These are phyloP conservation scores for Extremus antarcticus DNA, from an alignment of 495 filamentous ascomycete species.

Conservation along the genomic window DNA sequence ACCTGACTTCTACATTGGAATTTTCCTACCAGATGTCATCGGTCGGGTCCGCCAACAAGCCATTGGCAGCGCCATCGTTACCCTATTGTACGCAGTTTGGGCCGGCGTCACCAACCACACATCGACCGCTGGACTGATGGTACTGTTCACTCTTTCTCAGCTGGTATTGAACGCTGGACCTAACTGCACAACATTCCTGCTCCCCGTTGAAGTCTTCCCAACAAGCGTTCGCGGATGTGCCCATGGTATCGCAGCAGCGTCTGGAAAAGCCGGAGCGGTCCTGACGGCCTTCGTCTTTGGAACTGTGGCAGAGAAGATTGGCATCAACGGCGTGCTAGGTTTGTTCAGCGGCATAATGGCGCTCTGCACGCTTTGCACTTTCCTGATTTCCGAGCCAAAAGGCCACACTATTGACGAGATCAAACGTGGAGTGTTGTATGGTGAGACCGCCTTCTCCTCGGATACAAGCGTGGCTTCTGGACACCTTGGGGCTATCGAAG, in stretches of 20 bases:
- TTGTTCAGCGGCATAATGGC: constrained; percentile 5
- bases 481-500: neutral
- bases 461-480: neutral
- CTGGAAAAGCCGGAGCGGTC: constrained; percentile 11
- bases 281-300: constrained; percentile 9
- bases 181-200: constrained; percentile 27
- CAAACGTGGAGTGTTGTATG: neutral
- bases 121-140: constrained; percentile 27
- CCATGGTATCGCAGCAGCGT: constrained; percentile 9
- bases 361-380: neutral
- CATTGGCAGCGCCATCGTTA: constrained; percentile 22
- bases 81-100: constrained; percentile 29
- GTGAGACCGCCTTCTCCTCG: neutral
- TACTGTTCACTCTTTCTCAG: constrained; percentile 26
- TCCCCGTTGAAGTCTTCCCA: constrained; percentile 15
- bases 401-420: neutral
- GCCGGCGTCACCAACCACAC: constrained; percentile 27
- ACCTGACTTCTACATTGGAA: constrained; percentile 32
- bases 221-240: constrained; percentile 9
- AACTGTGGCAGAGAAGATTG: constrained; percentile 1
- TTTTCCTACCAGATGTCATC: constrained; percentile 28
- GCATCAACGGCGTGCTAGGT: neutral
- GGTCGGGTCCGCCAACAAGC: constrained; percentile 29
- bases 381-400: constrained; percentile 3
- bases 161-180: constrained; percentile 27